Evolutionary conservation across 2,329 filamentous ascomycete genomes (phyloP), one percentile per base, ranked within the genome.

Genomic region (Parafenestella ontariensis): DNA sequence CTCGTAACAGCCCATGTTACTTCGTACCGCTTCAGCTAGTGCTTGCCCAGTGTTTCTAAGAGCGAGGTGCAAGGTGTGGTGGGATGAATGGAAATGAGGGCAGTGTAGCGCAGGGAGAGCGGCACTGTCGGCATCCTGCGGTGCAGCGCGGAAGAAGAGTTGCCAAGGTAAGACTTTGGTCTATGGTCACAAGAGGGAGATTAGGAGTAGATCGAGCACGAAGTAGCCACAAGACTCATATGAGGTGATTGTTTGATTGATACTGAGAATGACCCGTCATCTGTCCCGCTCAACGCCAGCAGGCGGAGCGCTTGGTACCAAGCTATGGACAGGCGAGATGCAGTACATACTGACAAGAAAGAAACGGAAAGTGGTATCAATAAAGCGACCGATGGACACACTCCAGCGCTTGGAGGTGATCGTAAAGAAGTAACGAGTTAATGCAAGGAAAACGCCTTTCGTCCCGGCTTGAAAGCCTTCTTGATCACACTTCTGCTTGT

Each of bases 331-430:
- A 68, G 62, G 61, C 61, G 65, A 59, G 62, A 69, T 58, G 56
- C 49, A 33, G 41, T 61, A 58, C 55, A 56, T 49, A 42, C 33
- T 55, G n/a, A n/a, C n/a, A 28, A 20, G 23, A 15, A 54, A 37
- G 36, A 23, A 54, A 54, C 56, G 46, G 26, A 54, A 54, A 57
- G 46, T 56, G 58, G 58, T 65, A 62, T 66, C 53, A 55, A 50
- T 49, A 56, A 61, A 73, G 54, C 64, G 70, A 72, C 53, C 26
- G 69, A 58, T 65, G 55, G 54, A 59, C 68, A 66, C 59, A 65
- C 63, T 71, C 72, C 69, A 75, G 70, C 70, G 67, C 70, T 74
- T 73, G 72, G 72, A 62, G 67, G 62, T 65, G 59, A 62, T 66
- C 61, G 60, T 45, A 21, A 24, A 53, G 61, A 65, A 58, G 52